Evolutionary conservation across 495 filamentous ascomycete genomes (phyloP).

Genomic region (Haplographium delicatum): DNA sequence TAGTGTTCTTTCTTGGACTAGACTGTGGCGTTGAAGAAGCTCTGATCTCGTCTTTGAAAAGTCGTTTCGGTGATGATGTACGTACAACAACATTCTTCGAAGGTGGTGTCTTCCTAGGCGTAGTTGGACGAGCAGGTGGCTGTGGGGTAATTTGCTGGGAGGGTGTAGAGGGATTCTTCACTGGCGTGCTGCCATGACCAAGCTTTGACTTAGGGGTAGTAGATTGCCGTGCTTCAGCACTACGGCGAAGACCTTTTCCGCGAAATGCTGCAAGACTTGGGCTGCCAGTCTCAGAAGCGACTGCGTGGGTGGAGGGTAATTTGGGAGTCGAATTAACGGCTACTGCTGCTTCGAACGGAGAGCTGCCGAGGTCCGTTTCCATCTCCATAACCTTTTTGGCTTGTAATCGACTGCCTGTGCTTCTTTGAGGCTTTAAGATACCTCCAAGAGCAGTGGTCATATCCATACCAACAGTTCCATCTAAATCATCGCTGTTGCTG

Average conservation of each 20-base stretch:
- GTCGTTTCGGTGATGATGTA: constrained; percentile 50
- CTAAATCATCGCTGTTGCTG: neutral
- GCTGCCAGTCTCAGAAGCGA: constrained; percentile 55
- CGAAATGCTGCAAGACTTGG: constrained; percentile 51
- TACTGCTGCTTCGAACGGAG: constrained; percentile 45
- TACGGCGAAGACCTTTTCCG: constrained; percentile 50
- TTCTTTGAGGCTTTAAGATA: constrained; percentile 52
- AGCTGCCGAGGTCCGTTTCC: constrained; percentile 43
- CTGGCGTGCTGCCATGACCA: constrained; percentile 21
- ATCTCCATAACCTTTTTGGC: constrained; percentile 56
- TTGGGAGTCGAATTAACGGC: constrained; percentile 32
- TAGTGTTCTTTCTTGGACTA: constrained; percentile 11
- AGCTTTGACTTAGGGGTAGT: constrained; percentile 35
- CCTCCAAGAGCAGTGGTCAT: constrained; percentile 76
- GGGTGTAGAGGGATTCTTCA: constrained; percentile 44
- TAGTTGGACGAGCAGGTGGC: constrained; percentile 40
- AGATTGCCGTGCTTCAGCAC: constrained; percentile 34
- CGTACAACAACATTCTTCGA: constrained; percentile 30
- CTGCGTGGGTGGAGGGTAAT: constrained; percentile 31
- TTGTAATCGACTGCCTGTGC: constrained; percentile 37
- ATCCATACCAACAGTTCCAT: constrained; percentile 61
- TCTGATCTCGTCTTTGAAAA: constrained; percentile 44
- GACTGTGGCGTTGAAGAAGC: constrained; percentile 22
- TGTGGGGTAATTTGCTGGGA: constrained; percentile 49
- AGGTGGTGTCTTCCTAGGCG: constrained; percentile 48